Evolutionary conservation across 1,284 basidiomycete species (phyloP), one percentile per base, ranked within the genome.

Genomic region (Heterobasidion irregulare): DNA sequence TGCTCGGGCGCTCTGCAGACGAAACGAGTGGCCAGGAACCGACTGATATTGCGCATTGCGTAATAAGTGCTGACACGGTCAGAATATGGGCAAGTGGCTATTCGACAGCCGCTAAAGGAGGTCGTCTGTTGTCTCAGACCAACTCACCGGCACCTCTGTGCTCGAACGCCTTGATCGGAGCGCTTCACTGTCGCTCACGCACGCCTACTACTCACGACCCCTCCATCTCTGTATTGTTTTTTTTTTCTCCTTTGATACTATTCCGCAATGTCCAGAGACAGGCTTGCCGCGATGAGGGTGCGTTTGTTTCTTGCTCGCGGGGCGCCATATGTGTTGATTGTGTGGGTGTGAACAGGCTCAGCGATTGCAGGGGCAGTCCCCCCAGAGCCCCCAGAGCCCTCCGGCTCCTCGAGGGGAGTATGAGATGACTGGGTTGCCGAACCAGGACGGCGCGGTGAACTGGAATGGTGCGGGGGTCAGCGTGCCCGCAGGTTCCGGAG

Each of bases 71-170:
- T 26, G 26, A 26, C 26, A 26, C 26, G 26, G 5, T 26, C 26
- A 6, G 26, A 18, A 18, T 26, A 26, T 26, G 26, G 26, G 26
- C 26, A 26, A 26, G 26, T 26, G 26, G 26, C 26, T 2, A 26
- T 26, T 26, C 26, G 4, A 6, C 26, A 26, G 26, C 26, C 4
- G 26, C 26, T 5, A 26, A 26, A 26, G 26, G 26, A 26, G 26
- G 26, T 26, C 26, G 26, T 26, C 26, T 26, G 26, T 26, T 26
- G 73, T 67, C 89, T 92, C 38, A 41, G 38, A 12, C n/a, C 12
- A 13, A 41, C 43, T 16, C 32, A n/a, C 33, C n/a, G 16, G 33
- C 38, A 41, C 36, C 36, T 26, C 50, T 45, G 26, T 26, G 26
- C 26, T 26, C 26, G 26, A 26, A 26, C 26, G 26, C 26, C 26